Conservation (phyloP, 2,329 filamentous ascomycete species). For the Pyricularia grisea region DNA sequence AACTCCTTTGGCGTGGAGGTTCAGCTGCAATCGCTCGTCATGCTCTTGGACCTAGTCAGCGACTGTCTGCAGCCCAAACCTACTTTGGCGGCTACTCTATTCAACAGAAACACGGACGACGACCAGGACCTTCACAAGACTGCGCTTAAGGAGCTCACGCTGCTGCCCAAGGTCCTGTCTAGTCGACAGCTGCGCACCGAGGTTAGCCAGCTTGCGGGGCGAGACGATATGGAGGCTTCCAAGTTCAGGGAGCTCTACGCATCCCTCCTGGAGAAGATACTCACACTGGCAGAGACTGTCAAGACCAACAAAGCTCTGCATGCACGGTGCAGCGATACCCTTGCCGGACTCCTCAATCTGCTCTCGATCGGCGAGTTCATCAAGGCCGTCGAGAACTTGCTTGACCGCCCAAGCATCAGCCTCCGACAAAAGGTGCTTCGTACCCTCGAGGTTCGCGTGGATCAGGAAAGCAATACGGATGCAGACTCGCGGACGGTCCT, state of each 20-base stretch:
- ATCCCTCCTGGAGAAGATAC: conserved; percentile 53
- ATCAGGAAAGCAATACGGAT: conserved; percentile 57
- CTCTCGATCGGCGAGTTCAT: conserved; percentile 84
- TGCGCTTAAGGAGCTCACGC: conserved; percentile 43
- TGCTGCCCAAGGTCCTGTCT: conserved; percentile 48
- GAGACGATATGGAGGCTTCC: conserved; percentile 56
- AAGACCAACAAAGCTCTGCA: conserved; percentile 47
- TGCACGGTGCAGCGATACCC: conserved; percentile 54
- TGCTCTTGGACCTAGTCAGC: conserved; percentile 63
- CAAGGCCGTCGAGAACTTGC: conserved; percentile 72
- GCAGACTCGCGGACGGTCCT: conserved; percentile 54
- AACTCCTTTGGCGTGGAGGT: conserved; percentile 62
- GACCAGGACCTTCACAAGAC: conserved; percentile 39
- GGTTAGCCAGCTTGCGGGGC: conserved; percentile 45
- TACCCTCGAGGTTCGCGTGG: conserved; percentile 72
- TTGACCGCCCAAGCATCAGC: conserved; percentile 65
- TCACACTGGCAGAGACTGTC: conserved; percentile 56
- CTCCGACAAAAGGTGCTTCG: conserved; percentile 71
- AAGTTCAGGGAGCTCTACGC: conserved; percentile 62
- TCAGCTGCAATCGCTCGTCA: conserved; percentile 71
- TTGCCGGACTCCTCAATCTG: conserved; percentile 74
- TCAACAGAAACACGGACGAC: conserved; percentile 44
- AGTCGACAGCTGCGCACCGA: conserved; percentile 47
- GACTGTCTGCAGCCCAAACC: conserved; percentile 72
- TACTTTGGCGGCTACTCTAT: conserved; percentile 60